Base-by-base conservation (phyloP, 495 filamentous ascomycete genomes). In the Neurospora sp. region DNA sequence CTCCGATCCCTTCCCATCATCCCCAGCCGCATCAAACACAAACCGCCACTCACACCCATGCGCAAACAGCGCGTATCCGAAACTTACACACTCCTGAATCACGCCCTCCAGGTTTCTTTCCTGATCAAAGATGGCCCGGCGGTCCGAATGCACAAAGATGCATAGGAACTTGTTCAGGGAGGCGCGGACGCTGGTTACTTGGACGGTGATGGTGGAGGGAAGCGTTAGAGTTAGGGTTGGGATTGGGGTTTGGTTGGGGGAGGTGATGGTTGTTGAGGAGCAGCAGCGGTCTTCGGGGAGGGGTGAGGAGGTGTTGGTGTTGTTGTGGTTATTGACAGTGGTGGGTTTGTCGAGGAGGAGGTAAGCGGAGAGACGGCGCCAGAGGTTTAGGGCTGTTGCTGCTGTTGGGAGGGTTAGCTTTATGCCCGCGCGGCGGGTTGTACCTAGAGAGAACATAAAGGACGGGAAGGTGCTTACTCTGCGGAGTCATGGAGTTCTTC, bases 301-400 rank as follows among this genome's bases (percentile, higher is more conserved):
- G 41, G 41, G 16, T 10, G 40, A 12, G 40, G 40, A 40, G 0
- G 35, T 37, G 35, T 37, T 37, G 35, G 4, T 37, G 35, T 5
- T 37, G 35, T 4, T 44, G n/a, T 22, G 3, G 31, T 61, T 61
- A 5, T 5, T 65, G 53, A 2, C 5, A 22, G 22, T 16, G 5
- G 31, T 35, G 53, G 53, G 53, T 18, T 65, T 65, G 14, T 65
- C 53, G 27, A 65, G 53, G 53, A 83, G 80, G 8, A 83, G 72
- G 71, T 79, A 83, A 5, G 81, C 77, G 5, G 82, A 81, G 3
- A 83, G 70, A n/a, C 73, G 75, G 44, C 82, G 77, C 82, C 82
- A 82, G 40, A 75, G 73, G 71, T 75, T 75, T 38, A 82, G 73
- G 16, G 82, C 82, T 16, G 80, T 53, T 16, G 76, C 44, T 9